Base-by-base conservation (phyloP, 495 filamentous ascomycete species). In the Apiosordaria backusii region DNA sequence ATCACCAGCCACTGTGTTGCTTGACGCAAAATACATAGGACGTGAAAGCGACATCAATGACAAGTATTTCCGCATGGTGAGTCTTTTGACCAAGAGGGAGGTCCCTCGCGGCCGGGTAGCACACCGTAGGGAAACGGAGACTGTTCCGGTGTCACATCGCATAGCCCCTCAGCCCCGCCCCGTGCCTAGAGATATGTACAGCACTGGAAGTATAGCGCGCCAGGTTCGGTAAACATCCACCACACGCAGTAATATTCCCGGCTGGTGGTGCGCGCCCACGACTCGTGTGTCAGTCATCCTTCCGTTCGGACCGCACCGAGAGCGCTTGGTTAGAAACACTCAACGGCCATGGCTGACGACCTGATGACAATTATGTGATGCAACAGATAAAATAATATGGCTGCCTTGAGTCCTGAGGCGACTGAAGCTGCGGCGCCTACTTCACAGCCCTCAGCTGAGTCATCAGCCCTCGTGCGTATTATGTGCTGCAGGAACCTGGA, bases 271-370 rank as follows among this genome's bases (percentile, higher is more conserved):
- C 58, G 55, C 52, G 9, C 1, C 65, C 50, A 27, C 60, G 19
- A 21, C 60, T 52, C 50, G 22, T 54, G 45, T 67, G 64, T 61
- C n/a, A n/a, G 61, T 54, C 55, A 67, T 63, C 60, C 59, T 65
- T 62, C 40, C 62, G 61, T 67, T 69, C 68, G 58, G 62, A 62
- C 65, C 68, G 68, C 65, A 53, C 68, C 61, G 61, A 61, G 40
- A 55, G 54, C 27, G 50, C 19, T n/a, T 24, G 57, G 19, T 27
- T n/a, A 64, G 53, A 27, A 62, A 40, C 22, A 19, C 19, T 4
- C 24, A 18, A 6, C 58, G 29, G 58, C 59, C 24, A n/a, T 45
- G 61, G 61, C 22, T 27, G 24, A 55, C n/a, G 22, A 59, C 35
- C 35, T 45, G 35, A 45, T 45, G 35, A 29, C 27, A 29, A 29